Conservation (phyloP, 257 asterid genomes). For the Galeopsis tetrahit region DNA sequence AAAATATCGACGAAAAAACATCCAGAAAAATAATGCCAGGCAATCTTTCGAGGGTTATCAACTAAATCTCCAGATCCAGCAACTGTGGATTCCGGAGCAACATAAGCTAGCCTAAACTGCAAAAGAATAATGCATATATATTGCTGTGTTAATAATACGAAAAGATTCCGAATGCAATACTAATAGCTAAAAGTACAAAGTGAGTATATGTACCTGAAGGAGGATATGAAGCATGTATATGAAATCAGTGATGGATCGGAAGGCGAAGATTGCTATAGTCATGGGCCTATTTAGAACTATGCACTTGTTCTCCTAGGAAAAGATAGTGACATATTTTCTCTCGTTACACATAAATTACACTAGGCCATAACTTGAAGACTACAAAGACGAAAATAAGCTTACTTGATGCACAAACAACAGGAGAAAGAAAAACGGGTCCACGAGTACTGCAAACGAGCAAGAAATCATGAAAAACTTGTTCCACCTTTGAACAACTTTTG, state of each 20-base stretch:
- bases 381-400: constrained; percentile 13
- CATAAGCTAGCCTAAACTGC: constrained; percentile 89
- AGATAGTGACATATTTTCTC: background rate
- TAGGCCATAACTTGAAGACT: background rate
- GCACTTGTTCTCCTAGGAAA: constrained; percentile 63
- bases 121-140: constrained; percentile 36
- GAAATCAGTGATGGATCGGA: constrained; percentile 77
- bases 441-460: constrained; percentile 67
- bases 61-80: constrained; percentile 80
- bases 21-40: constrained; percentile 62
- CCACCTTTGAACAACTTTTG: constrained; percentile 72
- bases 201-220: constrained; percentile 61
- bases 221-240: constrained; percentile 71
- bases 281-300: constrained; percentile 57
- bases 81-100: constrained; percentile 79
- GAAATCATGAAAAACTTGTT: constrained; percentile 71
- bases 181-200: constrained; percentile 5
- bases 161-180: background rate
- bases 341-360: background rate
- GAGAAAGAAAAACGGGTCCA: constrained; percentile 87
- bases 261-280: constrained; percentile 52
- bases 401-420: constrained; percentile 66
- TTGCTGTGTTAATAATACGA: constrained; percentile 1
- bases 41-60: constrained; percentile 71
- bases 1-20: constrained; percentile 62